Conservation (phyloP, 352 stramenopile genomes). For the Globisporangium okanoganense region DNA sequence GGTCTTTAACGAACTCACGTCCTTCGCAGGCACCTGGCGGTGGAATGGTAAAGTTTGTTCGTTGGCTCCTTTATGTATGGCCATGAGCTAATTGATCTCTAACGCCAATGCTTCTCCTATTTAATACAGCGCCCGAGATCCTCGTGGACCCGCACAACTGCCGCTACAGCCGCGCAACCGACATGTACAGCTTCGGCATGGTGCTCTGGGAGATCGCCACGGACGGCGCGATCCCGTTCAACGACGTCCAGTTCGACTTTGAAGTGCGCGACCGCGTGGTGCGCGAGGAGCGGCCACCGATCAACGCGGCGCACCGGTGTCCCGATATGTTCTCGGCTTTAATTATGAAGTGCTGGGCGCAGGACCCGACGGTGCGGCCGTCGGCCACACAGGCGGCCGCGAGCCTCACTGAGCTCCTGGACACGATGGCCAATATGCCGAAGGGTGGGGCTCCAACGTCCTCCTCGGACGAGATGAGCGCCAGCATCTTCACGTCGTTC, state of each 20-base stretch:
- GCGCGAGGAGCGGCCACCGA: conserved; percentile 45
- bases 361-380: conserved; percentile 44
- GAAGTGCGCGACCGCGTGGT: conserved; percentile 59
- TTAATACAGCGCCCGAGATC: conserved; percentile 47
- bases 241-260: conserved; percentile 60
- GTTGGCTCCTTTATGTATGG: background rate
- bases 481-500: conserved; percentile 59
- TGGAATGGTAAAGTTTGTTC: conserved; percentile 56
- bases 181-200: conserved; percentile 78
- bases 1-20: conserved; percentile 26
- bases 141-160: conserved; percentile 64
- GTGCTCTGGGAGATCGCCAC: conserved; percentile 69
- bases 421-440: conserved; percentile 40
- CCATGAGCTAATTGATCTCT: no score
- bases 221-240: conserved; percentile 59
- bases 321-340: conserved; percentile 57
- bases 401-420: conserved; percentile 51
- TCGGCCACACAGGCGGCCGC: conserved; percentile 43
- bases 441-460: conserved; percentile 25
- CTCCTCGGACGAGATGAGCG: conserved; percentile 40
- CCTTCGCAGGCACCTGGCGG: conserved; percentile 68
- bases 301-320: conserved; percentile 29
- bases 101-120: background rate
- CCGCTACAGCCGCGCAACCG: conserved; percentile 63
- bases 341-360: conserved; percentile 60